A percentile compares a stretch with the other conserved stretches of the same genome.
These are phyloP conservation scores for Clonostachys sp. DNA, from an alignment of 2,329 filamentous ascomycete genomes.

Conservation along the genomic window DNA sequence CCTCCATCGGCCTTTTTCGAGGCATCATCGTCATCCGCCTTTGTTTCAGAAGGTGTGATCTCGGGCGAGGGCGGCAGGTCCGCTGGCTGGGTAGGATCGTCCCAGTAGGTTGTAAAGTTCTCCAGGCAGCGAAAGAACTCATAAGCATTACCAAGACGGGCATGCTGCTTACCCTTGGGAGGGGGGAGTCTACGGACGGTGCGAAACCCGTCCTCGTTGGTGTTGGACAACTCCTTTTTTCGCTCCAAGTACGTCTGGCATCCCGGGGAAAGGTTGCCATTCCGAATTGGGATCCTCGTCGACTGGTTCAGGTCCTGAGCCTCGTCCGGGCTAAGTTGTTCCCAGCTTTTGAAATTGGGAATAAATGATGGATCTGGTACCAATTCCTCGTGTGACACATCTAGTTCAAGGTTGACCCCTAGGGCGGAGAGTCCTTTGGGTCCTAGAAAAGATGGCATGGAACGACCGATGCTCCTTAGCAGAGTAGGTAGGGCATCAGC, in stretches of 20 bases:
- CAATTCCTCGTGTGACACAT: slow-evolving; percentile 42
- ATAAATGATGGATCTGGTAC: slow-evolving; percentile 49
- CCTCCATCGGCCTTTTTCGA: slow-evolving; percentile 1
- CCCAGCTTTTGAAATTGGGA: slow-evolving; percentile 50
- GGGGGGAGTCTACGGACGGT: slow-evolving; percentile 54
- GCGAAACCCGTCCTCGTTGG: slow-evolving; percentile 56
- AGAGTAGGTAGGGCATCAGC: slow-evolving; percentile 38
- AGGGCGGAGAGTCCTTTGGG: slow-evolving; percentile 51
- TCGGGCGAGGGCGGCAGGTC: slow-evolving; percentile 25
- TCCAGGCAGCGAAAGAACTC: slow-evolving; percentile 64
- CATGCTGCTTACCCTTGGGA: slow-evolving; percentile 45
- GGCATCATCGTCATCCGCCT: slow-evolving; percentile 2
- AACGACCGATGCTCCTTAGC: slow-evolving; percentile 49
- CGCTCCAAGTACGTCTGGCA: slow-evolving; percentile 55
- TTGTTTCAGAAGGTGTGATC: slow-evolving; percentile 11
- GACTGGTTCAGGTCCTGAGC: slow-evolving; percentile 41
- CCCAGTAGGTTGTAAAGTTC: slow-evolving; percentile 54
- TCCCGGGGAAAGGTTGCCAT: slow-evolving; percentile 51
- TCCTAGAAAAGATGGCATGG: slow-evolving; percentile 21
- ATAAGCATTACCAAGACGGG: slow-evolving; percentile 58
- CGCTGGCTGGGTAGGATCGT: slow-evolving; percentile 46
- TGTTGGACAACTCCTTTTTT: slow-evolving; percentile 48
- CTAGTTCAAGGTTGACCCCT: slow-evolving; percentile 48
- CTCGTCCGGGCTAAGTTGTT: slow-evolving; percentile 41
- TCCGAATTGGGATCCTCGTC: slow-evolving; percentile 43